Base-by-base conservation (phyloP, 1,284 basidiomycete genomes). In the Ceratobasidium sp. region DNA sequence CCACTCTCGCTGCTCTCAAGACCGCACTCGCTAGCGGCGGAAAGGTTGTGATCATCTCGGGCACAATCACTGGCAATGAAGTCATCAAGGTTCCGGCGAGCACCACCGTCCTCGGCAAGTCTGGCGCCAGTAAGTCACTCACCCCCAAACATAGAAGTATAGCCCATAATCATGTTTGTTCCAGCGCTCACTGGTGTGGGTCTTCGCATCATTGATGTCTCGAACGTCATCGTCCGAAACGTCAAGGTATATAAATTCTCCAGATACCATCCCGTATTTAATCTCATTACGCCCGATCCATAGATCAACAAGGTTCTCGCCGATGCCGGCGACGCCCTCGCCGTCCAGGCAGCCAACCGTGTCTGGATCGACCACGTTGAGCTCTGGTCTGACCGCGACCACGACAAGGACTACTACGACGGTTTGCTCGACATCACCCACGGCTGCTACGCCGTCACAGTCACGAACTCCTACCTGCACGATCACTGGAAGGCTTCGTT, bases 161-260 rank as follows among this genome's bases (percentile, higher is more conserved):
- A 41, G 11, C 36, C 11, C 14, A 19, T 44, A 51, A 65, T 15
- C 9, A 44, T 31, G 11, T 65, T 1, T 8, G 29, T 17, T 22
- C 31, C 50, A 50, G 63, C 83, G 8, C 83, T 85, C 57, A 78
- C 78, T 50, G 85, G 85, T 54, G 81, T 83, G 75, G 85, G 85
- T 1, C 81, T 86, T 60, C 84, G 86, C 73, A 84, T 86, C 54
- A 76, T 86, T 57, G 78, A 84, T 47, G 82, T 81, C 50, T 79
- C 76, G 41, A 87, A 87, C 74, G 85, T 87, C 62, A 87, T 87
- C 78, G 83, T 87, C 76, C 83, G 86, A 41, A 87, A 87, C 78
- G 78, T 87, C 78, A 86, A 85, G 79, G 53, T 71, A 2, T 22
- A n/a, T 33, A 48, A 19, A 3, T 54, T 59, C 36, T 41, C 11